Conservation (phyloP, 2,329 filamentous ascomycete species). For the Sarocladiaceae sp. region DNA sequence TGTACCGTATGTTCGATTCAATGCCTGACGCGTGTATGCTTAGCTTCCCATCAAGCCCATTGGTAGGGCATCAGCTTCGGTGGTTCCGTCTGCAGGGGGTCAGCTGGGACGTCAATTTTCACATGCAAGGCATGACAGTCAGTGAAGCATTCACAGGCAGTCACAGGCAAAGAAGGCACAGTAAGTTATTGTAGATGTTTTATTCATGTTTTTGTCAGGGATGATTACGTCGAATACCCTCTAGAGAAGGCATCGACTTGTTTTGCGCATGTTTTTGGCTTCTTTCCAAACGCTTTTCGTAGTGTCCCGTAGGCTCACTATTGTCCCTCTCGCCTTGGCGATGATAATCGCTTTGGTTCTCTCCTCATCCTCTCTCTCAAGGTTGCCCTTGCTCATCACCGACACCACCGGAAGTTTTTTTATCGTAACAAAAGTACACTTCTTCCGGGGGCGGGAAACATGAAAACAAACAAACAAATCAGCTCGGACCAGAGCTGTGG, state of each 20-base stretch:
- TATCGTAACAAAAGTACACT: neutral
- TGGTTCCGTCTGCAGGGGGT: too few relatives aligned
- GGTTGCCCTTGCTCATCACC: conserved; percentile 2
- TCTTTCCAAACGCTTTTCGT: conserved; percentile 8
- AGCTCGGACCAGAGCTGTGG: conserved; percentile 9
- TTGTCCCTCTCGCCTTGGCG: too few relatives aligned
- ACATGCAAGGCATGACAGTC: neutral
- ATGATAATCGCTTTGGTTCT: neutral
- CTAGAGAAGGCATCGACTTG: neutral
- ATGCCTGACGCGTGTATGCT: neutral
- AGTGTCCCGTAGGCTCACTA: neutral
- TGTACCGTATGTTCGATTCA: too few relatives aligned
- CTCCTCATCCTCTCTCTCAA: neutral
- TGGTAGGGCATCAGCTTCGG: too few relatives aligned
- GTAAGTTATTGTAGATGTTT: conserved; percentile 1
- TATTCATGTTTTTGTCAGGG: conserved; percentile 9
- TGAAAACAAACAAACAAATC: conserved; percentile 4
- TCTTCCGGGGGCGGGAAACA: neutral
- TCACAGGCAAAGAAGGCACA: neutral
- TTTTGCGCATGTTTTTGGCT: conserved; percentile 8
- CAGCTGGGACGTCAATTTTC: neutral
- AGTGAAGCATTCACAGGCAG: neutral
- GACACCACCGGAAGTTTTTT: neutral
- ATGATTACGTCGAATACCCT: neutral
- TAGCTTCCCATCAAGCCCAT: too few relatives aligned